Base-by-base conservation (phyloP, 106 monocot species). In the Phalaenopsis aphrodite region DNA sequence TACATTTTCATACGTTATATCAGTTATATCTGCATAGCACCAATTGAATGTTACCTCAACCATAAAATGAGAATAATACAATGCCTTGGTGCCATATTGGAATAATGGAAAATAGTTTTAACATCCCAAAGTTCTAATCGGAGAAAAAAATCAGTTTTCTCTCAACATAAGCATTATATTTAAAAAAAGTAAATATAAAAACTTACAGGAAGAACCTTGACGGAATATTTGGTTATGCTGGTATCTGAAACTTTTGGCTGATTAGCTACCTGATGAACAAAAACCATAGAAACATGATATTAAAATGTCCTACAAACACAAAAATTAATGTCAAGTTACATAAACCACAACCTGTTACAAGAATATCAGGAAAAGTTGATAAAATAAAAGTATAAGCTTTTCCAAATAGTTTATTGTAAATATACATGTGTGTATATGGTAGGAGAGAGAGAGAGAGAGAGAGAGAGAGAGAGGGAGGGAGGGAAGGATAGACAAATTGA, bases 191-290 rank as follows among this genome's bases (percentile, higher is more conserved):
- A 65, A 23, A 8, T 65, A 8, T 8, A n/a, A 10, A 81, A 86
- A 87, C 94, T 96, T 89, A 96, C 96, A 72, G 92, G 92, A 47
- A 94, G 78, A 37, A 97, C 94, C 71, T 97, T 94, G 30, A 94
- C 97, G 2, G 94, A 92, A 81, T 94, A 97, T 65, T 90, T 97
- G 45, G 94, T 97, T 56, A 90, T 88, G 78, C 82, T 92, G 41
- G 91, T 84, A 81, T 97, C 92, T 41, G 81, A 81, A 36, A 78
- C 74, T 88, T 81, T 94, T 69, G 89, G 90, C 82, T 86, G 91
- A 73, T 77, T 83, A 68, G 49, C 65, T 55, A 90, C 85, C 95
- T 93, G 82, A 82, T 45, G 30, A 30, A 30, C 30, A 30, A 30
- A 30, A 30, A 30, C 30, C 30, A 30, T 30, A 30, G 30, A 30